These are phyloP conservation scores for Oryza coarctata DNA, from an alignment of 176 grass and related monocot genomes.

Conservation along the genomic window DNA sequence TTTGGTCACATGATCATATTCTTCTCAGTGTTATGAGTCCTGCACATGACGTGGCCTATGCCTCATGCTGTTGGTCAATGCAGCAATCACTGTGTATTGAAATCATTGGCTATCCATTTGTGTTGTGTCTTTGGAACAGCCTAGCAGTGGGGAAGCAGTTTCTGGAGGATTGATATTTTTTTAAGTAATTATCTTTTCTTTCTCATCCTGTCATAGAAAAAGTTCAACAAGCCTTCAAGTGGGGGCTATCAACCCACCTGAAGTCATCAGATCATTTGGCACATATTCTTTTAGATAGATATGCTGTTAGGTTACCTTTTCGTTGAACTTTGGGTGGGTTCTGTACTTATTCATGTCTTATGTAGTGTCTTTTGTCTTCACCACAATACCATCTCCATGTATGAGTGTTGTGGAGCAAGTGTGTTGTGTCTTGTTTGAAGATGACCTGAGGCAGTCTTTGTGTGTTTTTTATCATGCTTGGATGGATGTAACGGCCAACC, in stretches of 20 bases:
- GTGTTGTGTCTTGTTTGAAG: neutral
- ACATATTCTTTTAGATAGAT: neutral
- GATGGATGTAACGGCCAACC: neutral
- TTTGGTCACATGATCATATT: neutral
- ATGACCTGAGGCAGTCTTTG: neutral
- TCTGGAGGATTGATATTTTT: neutral
- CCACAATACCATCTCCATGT: neutral
- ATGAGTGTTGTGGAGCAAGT: neutral
- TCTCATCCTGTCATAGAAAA: neutral
- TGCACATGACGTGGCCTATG: neutral
- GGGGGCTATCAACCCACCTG: neutral
- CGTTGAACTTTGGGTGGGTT: neutral
- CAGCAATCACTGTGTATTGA: neutral
- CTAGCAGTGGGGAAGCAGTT: neutral
- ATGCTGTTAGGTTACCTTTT: neutral
- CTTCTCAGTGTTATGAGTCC: neutral
- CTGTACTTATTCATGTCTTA: neutral
- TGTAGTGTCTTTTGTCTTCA: neutral
- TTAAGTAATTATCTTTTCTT: neutral
- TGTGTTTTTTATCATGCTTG: neutral
- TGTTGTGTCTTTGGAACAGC: neutral
- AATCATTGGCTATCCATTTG: neutral
- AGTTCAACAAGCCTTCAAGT: neutral
- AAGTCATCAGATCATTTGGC: neutral
- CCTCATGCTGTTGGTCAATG: neutral